These are phyloP conservation scores for Gossypium davidsonii DNA, from an alignment of 441 rosid species.

Conservation along the genomic window DNA sequence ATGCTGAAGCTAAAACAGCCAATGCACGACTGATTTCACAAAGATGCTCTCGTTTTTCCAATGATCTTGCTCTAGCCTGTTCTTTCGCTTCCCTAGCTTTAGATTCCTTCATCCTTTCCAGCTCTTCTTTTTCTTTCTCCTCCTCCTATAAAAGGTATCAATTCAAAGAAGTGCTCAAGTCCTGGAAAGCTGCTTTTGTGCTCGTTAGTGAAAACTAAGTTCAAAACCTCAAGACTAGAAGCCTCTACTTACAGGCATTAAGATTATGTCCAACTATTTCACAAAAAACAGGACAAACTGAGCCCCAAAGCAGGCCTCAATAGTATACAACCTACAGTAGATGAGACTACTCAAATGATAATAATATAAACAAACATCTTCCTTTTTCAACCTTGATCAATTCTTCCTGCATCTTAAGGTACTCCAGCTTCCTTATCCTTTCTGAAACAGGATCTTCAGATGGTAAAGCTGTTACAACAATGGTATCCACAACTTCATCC, in stretches of 20 bases:
- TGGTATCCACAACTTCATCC: conserved; percentile 92
- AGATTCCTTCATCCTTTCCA: conserved; percentile 52
- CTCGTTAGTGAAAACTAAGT: not conserved
- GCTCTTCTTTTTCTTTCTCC: conserved; percentile 74
- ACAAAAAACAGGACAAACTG: not conserved
- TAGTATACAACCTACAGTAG: not conserved
- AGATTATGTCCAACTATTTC: not conserved
- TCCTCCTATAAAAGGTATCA: conserved; percentile 52
- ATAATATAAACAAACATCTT: not conserved
- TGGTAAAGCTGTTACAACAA: conserved; percentile 76
- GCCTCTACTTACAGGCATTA: not conserved
- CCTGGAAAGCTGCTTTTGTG: conserved; percentile 7
- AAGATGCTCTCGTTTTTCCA: conserved; percentile 69
- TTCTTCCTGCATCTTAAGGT: conserved; percentile 90
- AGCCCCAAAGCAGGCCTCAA: not conserved
- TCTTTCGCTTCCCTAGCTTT: conserved; percentile 55
- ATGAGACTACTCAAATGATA: not conserved
- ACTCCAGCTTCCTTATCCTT: conserved; percentile 84
- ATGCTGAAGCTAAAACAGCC: conserved; percentile 89
- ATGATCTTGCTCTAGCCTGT: conserved; percentile 58
- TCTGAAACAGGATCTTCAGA: conserved; percentile 91
- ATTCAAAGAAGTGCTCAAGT: conserved; percentile 3
- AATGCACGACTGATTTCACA: conserved; percentile 79
- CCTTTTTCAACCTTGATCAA: conserved; percentile 61
- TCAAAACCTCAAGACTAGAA: not conserved